These are phyloP conservation scores for Spiromastix sp. DNA, from an alignment of 2,329 filamentous ascomycete species.

Conservation along the genomic window DNA sequence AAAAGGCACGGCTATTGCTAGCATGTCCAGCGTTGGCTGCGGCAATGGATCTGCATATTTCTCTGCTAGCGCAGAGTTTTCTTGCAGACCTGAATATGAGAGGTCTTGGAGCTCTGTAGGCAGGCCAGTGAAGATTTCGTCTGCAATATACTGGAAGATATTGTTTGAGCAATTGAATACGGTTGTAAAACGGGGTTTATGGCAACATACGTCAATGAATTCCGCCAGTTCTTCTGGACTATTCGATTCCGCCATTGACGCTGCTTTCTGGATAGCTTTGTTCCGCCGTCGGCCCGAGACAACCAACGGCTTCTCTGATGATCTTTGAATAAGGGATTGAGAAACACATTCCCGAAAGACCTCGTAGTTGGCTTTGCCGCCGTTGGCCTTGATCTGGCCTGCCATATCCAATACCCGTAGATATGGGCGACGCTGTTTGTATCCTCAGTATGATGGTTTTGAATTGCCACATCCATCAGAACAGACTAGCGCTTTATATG, in stretches of 20 bases:
- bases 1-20: slow-evolving; percentile 48
- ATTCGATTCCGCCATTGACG: slow-evolving; percentile 14
- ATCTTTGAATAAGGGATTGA: slow-evolving; percentile 54
- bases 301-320: slow-evolving; percentile 38
- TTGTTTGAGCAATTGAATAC: slow-evolving; percentile 9
- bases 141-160: slow-evolving; percentile 53
- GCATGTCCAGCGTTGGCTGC: slow-evolving; percentile 36
- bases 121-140: slow-evolving; percentile 56
- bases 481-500: too few species aligned
- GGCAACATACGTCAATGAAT: slow-evolving; percentile 54
- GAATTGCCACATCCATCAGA: too few species aligned
- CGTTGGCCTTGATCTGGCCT: background rate
- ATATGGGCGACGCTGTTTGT: background rate
- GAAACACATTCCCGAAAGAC: slow-evolving; percentile 67
- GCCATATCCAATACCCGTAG: background rate
- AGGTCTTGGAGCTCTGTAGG: slow-evolving; percentile 52
- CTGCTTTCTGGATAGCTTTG: slow-evolving; percentile 9
- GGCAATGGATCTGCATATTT: slow-evolving; percentile 51
- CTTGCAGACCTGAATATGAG: slow-evolving; percentile 47
- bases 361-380: slow-evolving; percentile 46
- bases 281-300: slow-evolving; percentile 21
- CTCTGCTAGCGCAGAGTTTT: slow-evolving; percentile 39
- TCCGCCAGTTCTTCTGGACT: slow-evolving; percentile 63
- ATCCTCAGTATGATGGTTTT: too few species aligned
- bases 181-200: background rate